Conservation (phyloP, 2,329 filamentous ascomycete genomes). For the Davidsoniella neocaledoniae region DNA sequence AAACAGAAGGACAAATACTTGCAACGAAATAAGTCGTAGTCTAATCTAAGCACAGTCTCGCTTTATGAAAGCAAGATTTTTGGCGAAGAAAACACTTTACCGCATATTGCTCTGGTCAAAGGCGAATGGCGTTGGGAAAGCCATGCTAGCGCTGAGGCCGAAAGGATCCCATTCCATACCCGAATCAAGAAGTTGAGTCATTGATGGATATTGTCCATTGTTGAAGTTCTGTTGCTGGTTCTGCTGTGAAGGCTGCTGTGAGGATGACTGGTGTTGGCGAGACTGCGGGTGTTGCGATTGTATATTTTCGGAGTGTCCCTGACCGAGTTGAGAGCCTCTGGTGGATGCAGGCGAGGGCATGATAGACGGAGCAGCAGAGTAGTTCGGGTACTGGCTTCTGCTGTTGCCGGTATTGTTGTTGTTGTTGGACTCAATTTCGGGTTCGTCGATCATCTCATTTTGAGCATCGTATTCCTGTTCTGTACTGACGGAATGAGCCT, state of each 20-base stretch:
- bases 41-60: neutral
- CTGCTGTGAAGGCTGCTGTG: slow-evolving; percentile 16
- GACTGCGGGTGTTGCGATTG: slow-evolving; percentile 19
- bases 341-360: slow-evolving; percentile 30
- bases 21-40: neutral
- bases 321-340: slow-evolving; percentile 22
- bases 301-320: neutral
- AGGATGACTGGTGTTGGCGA: slow-evolving; percentile 21
- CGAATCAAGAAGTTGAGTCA: slow-evolving; percentile 53
- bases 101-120: slow-evolving; percentile 47
- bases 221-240: slow-evolving; percentile 18
- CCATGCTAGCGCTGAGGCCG: slow-evolving; percentile 84
- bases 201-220: slow-evolving; percentile 37
- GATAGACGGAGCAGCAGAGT: slow-evolving; percentile 5
- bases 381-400: slow-evolving; percentile 46
- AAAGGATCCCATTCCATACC: slow-evolving; percentile 89
- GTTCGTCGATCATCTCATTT: slow-evolving; percentile 73
- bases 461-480: slow-evolving; percentile 95
- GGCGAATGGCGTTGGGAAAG: slow-evolving; percentile 71
- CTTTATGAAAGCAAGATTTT: neutral
- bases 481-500: slow-evolving; percentile 52
- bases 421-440: slow-evolving; percentile 38
- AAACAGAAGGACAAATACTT: neutral
- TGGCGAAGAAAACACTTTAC: slow-evolving; percentile 16
- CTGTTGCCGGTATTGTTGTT: slow-evolving; percentile 33